Evolutionary conservation across 164 flowering plant genomes (phyloP).

Genomic region (Stephania yunnanensis): DNA sequence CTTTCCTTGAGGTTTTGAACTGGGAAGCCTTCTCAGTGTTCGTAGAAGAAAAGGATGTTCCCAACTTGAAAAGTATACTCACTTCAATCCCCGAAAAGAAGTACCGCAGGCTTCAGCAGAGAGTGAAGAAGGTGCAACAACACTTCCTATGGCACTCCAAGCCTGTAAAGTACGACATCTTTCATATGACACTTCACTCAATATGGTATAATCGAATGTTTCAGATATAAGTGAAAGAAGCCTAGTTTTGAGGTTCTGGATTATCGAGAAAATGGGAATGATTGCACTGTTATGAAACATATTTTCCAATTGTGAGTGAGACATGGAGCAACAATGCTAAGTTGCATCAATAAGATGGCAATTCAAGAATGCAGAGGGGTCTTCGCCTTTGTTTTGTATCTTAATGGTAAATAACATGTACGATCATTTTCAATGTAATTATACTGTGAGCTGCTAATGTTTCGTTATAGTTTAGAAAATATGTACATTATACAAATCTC

Average conservation of each 20-base stretch:
- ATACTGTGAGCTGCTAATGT: no score
- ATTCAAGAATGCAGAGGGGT: no score
- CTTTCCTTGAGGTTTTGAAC: constrained; percentile 10
- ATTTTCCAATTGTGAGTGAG: neutral
- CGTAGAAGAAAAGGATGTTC: constrained; percentile 13
- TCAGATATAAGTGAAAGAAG: no score
- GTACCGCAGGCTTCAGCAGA: constrained; percentile 9
- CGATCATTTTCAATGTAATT: no score
- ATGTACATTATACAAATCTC: no score
- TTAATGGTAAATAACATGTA: no score
- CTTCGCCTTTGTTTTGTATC: no score
- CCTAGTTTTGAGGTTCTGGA: no score
- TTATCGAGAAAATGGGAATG: neutral
- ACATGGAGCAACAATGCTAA: no score
- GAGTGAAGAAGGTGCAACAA: constrained; percentile 13
- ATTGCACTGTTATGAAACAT: neutral
- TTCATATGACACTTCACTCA: constrained; percentile 16
- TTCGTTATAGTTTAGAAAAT: no score
- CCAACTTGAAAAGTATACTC: constrained; percentile 14
- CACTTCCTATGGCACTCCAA: constrained; percentile 13
- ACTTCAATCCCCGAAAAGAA: constrained; percentile 10
- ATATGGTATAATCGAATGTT: constrained; percentile 15
- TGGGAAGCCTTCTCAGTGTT: constrained; percentile 12
- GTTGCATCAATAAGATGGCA: no score
- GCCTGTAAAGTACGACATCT: constrained; percentile 14